Evolutionary conservation across 2,329 filamentous ascomycete genomes (phyloP).

Genomic region (Ophiognomonia clavigignenti-juglandacearum): DNA sequence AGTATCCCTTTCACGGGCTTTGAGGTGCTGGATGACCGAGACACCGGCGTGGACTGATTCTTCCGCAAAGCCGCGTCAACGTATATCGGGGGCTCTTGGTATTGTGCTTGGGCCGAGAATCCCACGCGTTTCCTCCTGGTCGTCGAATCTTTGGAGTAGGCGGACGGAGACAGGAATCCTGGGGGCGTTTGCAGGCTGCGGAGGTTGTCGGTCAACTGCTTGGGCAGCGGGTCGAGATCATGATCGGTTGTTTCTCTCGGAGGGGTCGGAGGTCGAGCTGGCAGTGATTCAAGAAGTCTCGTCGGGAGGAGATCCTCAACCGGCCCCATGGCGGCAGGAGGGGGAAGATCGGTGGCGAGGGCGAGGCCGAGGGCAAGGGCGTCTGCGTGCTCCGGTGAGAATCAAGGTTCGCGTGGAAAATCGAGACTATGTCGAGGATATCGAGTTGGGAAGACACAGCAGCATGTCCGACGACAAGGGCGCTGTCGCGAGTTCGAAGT

Average conservation of each 20-base stretch:
- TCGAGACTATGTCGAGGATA: neutral
- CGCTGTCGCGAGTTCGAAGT: neutral
- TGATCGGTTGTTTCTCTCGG: conserved; percentile 47
- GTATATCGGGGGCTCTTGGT: conserved; percentile 48
- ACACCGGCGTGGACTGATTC: conserved; percentile 36
- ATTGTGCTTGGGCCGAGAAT: conserved; percentile 53
- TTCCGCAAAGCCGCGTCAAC: conserved; percentile 29
- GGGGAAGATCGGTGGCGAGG: conserved; percentile 15
- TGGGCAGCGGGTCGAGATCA: conserved; percentile 30
- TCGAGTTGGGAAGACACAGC: neutral
- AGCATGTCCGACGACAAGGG: conserved; percentile 8
- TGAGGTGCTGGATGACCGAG: conserved; percentile 31
- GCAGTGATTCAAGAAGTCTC: conserved; percentile 46
- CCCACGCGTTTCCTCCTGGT: conserved; percentile 51
- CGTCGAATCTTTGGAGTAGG: conserved; percentile 36
- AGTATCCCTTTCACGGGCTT: conserved; percentile 66
- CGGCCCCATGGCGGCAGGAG: conserved; percentile 14
- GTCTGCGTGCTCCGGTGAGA: conserved; percentile 17
- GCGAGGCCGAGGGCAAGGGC: conserved; percentile 17
- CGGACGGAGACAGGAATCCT: conserved; percentile 36
- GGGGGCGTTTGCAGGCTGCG: conserved; percentile 49
- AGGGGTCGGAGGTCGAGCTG: conserved; percentile 61
- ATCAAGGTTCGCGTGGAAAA: conserved; percentile 15
- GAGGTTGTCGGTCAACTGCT: conserved; percentile 31
- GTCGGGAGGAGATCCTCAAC: conserved; percentile 21